Evolutionary conservation across 306 rosid genomes (phyloP).

Genomic region (Leucaena leucocephala): DNA sequence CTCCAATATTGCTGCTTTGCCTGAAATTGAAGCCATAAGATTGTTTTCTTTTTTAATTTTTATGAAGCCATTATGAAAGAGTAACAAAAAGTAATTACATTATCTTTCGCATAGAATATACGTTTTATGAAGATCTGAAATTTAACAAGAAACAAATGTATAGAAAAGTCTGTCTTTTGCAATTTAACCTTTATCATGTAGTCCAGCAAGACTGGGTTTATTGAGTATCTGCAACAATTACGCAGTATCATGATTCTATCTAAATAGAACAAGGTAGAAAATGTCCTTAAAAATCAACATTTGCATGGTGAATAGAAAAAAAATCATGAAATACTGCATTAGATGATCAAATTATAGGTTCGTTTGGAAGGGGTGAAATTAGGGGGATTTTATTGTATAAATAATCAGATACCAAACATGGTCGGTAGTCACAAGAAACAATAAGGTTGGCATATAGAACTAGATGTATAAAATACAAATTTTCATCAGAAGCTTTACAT

Average conservation of each 20-base stretch:
- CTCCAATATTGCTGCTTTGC: constrained; percentile 95
- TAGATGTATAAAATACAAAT: constrained; percentile 32
- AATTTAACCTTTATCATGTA: constrained; percentile 90
- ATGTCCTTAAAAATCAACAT: constrained; percentile 1
- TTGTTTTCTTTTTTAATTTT: constrained; percentile 7
- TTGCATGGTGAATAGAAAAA: constrained; percentile 11
- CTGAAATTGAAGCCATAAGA: constrained; percentile 49
- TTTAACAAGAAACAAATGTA: constrained; percentile 27
- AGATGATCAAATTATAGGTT: constrained; percentile 18
- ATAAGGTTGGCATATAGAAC: constrained; percentile 24
- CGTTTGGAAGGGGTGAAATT: constrained; percentile 16
- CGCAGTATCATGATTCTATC: constrained; percentile 34
- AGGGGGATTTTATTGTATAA: background rate
- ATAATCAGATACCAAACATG: constrained; percentile 14
- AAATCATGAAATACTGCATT: constrained; percentile 5
- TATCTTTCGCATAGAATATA: background rate
- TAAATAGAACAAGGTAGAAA: constrained; percentile 29
- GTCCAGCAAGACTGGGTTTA: constrained; percentile 73
- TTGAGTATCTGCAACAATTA: constrained; percentile 65
- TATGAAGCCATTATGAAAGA: constrained; percentile 23
- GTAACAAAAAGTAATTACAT: background rate
- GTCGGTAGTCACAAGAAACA: constrained; percentile 8
- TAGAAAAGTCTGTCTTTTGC: constrained; percentile 31
- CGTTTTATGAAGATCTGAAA: constrained; percentile 28
- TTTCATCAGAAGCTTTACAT: constrained; percentile 58